Evolutionary conservation across 2,329 filamentous ascomycete genomes (phyloP), one percentile per base, ranked within the genome.

Genomic region (Colletotrichum sansevieriae): DNA sequence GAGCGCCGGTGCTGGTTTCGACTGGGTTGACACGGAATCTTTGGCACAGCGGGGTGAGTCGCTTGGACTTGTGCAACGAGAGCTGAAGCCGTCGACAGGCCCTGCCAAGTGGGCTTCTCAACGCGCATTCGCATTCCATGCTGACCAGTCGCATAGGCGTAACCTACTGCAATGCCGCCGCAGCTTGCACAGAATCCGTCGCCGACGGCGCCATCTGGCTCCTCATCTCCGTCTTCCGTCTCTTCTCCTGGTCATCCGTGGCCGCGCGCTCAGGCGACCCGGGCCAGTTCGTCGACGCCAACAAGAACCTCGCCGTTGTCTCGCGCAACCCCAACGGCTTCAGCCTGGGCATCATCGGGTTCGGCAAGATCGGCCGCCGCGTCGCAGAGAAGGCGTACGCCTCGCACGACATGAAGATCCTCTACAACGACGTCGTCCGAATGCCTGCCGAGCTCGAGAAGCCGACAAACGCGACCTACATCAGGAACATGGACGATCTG

Each of bases 331-430:
- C 65, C 55, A 68, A 68, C 35, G 62, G 65, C 61, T 68, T 65
- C 55, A 60, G 47, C 81, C 83, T 51, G 80, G 87, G 86, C 5
- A 86, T 89, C 65, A 76, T 90, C 2, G 87, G 87, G 11, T 88
- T 89, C 85, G 87, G 87, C 29, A 85, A 87, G 10, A 89, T 90
- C 54, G 87, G 87, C 3, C 78, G 82, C 13, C 83, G 84, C 7
- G 80, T 73, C 57, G 80, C 79, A 18, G 80, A 84, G 43, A 81
- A 85, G 47, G 85, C 85, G 3, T 44, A 65, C 47, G 81, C 81
- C 35, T 83, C 83, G 0, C 88, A 89, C 70, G 87, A 87, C 47
- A 87, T 89, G 81, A 79, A 78, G 67, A 82, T 88, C n/a, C 82
- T 85, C 69, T 90, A 89, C 74, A 86, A 89, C 78, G 89, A 89